Base-by-base conservation (phyloP, 2,329 filamentous ascomycete genomes). In the Zymoseptoria tritici region DNA sequence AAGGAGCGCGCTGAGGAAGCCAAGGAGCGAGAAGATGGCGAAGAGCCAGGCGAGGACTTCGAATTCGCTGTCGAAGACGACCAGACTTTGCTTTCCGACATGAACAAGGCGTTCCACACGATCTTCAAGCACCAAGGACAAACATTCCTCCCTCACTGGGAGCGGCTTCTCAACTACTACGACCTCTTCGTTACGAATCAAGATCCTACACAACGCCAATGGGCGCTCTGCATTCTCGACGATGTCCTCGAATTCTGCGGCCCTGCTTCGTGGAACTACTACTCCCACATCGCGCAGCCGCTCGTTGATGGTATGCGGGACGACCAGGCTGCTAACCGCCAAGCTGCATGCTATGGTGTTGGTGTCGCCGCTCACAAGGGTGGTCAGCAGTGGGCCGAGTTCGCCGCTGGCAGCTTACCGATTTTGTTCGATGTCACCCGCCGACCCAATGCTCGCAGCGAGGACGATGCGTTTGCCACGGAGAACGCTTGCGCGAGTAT, bases 101-200 rank as follows among this genome's bases (percentile, higher is more conserved):
- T 99, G 94, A 99, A 99, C 84, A 99, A 99, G 81, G 93, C 94
- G 0, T 99, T 96, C 83, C 94, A 99, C 77, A 93, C 91, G 62
- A 91, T 99, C 66, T 99, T 99, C 83, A 97, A 97, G 81, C 92
- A 96, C 78, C 91, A 97, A 73, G 90, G 90, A 22, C 81, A 85
- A 9, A 79, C 83, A 9, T 99, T 99, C 81, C 81, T 99, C 57
- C 88, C 86, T 4, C 81, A 90, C 50, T 99, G 93, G 92, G 89
- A 96, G 73, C 84, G 85, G 57, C 81, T 99, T 22, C 85, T 96
- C 74, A 79, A 83, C 9, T 96, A 91, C 58, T 97, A 97, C 74
- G 86, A 92, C 68, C 81, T 81, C 31, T 97, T 97, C 75, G 86
- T 96, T 65, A 84, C 83, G 50, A 94, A 89, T 59, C 70, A 77